Base-by-base conservation (phyloP, 805 yeast species). In the Ogataea ramenticola region DNA sequence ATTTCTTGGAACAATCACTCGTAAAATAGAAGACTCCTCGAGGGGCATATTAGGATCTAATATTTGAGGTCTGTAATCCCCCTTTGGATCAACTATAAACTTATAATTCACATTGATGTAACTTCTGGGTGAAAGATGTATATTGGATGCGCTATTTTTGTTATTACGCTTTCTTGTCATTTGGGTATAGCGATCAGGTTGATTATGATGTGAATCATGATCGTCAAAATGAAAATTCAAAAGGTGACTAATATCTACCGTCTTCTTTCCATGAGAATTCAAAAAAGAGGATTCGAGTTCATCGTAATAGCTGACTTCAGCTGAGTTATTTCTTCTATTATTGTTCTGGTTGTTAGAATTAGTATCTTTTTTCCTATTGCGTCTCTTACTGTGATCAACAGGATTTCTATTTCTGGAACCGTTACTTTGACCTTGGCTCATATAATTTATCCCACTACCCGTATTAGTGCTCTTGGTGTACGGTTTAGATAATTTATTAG, bases 31-130 rank as follows among this genome's bases (percentile, higher is more conserved):
- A 3, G 70, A 68, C 46, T 76, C 72, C 15, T 81, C 76, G 3
- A 91, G 66, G 0, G 86, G 82, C n/a, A 78, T 60, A 56, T 86
- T 88, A 1, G 96, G 93, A 56, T 88, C 91, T 19, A 74, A 49
- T 36, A 72, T 66, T 56, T 86, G 91, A 10, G 75, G 65, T 22
- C 65, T 58, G 55, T 78, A 83, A 38, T 74, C 74, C 34, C 72
- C 68, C 35, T 79, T 58, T 41, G 75, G 70, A 52, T 86, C 85
- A n/a, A 91, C 85, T 17, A 91, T 75, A 54, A 93, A 84, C 52
- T 87, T 77, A 58, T 83, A 90, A 58, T 85, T 83, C 19, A 89
- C 91, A 58, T 91, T 93, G 46, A 88, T 82, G 51, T 79, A 85
- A 3, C 76, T 67, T 64, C 80, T 75, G 0, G 91, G 91, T 5